Conservation (phyloP, 1,284 basidiomycete genomes). For the Malassezia arunalokei region DNA sequence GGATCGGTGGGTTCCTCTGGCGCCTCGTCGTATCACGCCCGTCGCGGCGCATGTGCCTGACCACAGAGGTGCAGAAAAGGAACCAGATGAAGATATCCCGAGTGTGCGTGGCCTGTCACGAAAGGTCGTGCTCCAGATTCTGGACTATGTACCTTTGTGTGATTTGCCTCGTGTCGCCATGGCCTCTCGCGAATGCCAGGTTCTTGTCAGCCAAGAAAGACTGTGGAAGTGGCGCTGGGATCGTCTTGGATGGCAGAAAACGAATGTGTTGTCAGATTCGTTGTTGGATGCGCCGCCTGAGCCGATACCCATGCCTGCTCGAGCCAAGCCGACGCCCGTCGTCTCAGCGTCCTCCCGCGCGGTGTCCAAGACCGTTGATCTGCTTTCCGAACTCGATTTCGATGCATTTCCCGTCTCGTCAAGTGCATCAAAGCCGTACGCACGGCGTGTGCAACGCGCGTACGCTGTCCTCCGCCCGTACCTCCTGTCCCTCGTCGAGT, state of each 20-base stretch:
- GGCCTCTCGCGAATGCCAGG: neutral
- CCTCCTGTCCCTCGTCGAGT: neutral
- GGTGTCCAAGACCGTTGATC: neutral
- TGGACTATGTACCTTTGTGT: constrained; percentile 4
- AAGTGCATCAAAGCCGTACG: neutral
- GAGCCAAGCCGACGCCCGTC: neutral
- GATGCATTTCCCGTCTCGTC: neutral
- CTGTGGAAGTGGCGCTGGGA: constrained; percentile 11
- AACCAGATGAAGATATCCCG: neutral
- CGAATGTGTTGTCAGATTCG: neutral
- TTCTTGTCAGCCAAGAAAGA: neutral
- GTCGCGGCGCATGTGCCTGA: neutral
- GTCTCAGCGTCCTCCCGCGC: neutral
- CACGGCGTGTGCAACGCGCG: constrained; percentile 6
- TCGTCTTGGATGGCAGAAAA: neutral
- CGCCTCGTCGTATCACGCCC: neutral
- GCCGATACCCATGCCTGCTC: neutral
- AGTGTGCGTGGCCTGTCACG: neutral
- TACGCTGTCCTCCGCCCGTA: neutral
- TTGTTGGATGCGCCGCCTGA: constrained; percentile 3
- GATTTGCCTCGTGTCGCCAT: constrained; percentile 2
- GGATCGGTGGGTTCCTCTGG: constrained; percentile 11
- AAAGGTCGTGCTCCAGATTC: neutral
- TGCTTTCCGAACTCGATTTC: constrained; percentile 7
- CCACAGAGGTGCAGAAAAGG: neutral